Percentiles rank a stretch among this genome's conserved stretches.
phyloP scores from a whole-genome alignment of 2,329 filamentous ascomycete species.

The Bipolaris cookei region DNA sequence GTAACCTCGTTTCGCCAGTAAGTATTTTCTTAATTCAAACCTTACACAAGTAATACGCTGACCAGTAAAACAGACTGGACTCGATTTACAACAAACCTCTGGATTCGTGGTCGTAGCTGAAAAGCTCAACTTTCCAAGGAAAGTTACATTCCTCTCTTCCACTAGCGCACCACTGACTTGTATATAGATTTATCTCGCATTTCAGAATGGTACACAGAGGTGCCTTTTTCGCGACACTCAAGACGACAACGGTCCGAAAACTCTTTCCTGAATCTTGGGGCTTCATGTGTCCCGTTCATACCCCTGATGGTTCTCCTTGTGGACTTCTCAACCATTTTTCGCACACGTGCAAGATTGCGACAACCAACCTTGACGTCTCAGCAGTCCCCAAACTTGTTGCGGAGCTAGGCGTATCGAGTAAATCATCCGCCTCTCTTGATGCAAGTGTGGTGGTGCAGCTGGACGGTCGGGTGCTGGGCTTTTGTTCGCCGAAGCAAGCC shows the following conservation, averaged over 20 bases:
- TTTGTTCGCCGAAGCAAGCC: slow-evolving; percentile 85
- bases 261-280: slow-evolving; percentile 96
- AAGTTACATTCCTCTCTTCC: background rate
- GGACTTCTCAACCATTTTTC: slow-evolving; percentile 93
- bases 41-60: background rate
- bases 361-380: slow-evolving; percentile 74
- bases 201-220: slow-evolving; percentile 99
- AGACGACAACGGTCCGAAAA: slow-evolving; percentile 96
- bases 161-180: background rate
- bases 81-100: slow-evolving; percentile 92
- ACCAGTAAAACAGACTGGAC: slow-evolving; percentile 63
- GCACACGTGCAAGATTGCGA: slow-evolving; percentile 92
- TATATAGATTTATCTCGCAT: slow-evolving; percentile 96
- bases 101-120: slow-evolving; percentile 94
- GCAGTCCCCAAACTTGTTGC: slow-evolving; percentile 74
- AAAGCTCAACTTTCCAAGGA: slow-evolving; percentile 4
- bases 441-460: slow-evolving; percentile 90
- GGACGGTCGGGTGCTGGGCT: slow-evolving; percentile 88
- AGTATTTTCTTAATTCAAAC: background rate
- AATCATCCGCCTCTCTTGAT: slow-evolving; percentile 77
- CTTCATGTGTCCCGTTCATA: slow-evolving; percentile 92
- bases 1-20: slow-evolving; percentile 81
- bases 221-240: slow-evolving; percentile 97
- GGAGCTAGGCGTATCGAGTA: slow-evolving; percentile 78
- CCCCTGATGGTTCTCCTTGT: slow-evolving; percentile 93